Base-by-base conservation (phyloP, 768 basidiomycete genomes). In the Termitomyces sp. region DNA sequence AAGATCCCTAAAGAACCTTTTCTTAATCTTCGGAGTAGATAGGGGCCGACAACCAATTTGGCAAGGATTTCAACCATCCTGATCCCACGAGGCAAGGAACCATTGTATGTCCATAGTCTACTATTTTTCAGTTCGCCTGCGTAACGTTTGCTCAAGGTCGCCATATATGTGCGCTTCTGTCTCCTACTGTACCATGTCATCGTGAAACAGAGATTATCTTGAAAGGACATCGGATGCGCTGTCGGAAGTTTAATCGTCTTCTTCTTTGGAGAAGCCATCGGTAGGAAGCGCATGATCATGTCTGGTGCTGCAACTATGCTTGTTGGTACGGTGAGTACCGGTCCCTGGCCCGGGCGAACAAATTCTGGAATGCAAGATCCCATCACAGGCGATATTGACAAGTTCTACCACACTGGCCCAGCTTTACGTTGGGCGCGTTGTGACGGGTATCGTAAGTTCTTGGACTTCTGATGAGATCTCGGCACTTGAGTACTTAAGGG, bases 21-120 rank as follows among this genome's bases (percentile, higher is more conserved):
- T 32, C 9, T 21, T n/a, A 28, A 30, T 23, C 28, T 21, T 25
- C 41, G 11, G 32, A 21, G 14, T 41, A 73, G 73, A 73, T 75
- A 43, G 74, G 74, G 3, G 73, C 74, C n/a, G 64, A 74, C 58
- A 75, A 75, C 52, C 73, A 70, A 59, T 75, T 73, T 54, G 74
- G 72, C 28, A 62, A 47, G 19, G 74, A 75, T 43, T 75, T 75
- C 54, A 66, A 65, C 17, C 65, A 72, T 51, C 74, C 74, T 0
- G 61, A 70, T 54, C 68, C 73, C 4, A 73, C 72, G 3, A 65
- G 64, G 2, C 74, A 75, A 61, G 74, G 74, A 30, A 70, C 70
- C 0, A 75, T 75, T 27, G 74, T 74, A 59, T 21, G 72, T 68
- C 12, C 3, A 6, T 3, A n/a, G 16, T 40, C 8, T 8, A 17